Conservation (phyloP, 495 filamentous ascomycete species). For the Neurospora sp. region DNA sequence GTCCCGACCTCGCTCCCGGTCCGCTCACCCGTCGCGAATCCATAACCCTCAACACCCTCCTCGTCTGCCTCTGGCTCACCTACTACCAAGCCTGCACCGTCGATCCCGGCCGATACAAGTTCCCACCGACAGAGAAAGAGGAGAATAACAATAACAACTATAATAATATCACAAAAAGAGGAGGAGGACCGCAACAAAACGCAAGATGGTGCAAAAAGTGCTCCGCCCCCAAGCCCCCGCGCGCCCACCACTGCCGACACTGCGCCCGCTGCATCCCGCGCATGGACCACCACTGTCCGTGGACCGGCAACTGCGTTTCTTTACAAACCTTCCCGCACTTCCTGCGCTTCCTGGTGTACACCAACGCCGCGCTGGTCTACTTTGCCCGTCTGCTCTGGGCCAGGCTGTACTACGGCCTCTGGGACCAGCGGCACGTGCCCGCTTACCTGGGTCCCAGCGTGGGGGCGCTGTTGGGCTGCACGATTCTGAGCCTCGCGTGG, state of each 20-base stretch:
- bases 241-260: conserved; percentile 85
- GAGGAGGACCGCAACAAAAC: background rate
- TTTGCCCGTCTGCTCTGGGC: conserved; percentile 49
- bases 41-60: conserved; percentile 62
- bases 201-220: conserved; percentile 78
- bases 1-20: conserved; percentile 51
- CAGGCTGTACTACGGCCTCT: conserved; percentile 51
- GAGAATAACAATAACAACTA: background rate
- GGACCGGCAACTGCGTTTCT: conserved; percentile 91
- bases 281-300: conserved; percentile 99
- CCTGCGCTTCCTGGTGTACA: conserved; percentile 75
- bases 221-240: conserved; percentile 66
- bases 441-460: conserved; percentile 72
- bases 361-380: conserved; percentile 55
- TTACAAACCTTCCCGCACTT: conserved; percentile 85
- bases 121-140: conserved; percentile 16
- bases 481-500: conserved; percentile 52
- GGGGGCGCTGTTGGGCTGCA: conserved; percentile 51
- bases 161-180: background rate
- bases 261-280: conserved; percentile 86
- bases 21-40: conserved; percentile 51
- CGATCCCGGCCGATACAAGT: conserved; percentile 56
- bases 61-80: conserved; percentile 65
- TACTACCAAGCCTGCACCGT: conserved; percentile 70
- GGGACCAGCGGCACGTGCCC: conserved; percentile 55